phyloP scores from a whole-genome alignment of 108 stramenopile species.

The Stephanodiscus minutulus region DNA sequence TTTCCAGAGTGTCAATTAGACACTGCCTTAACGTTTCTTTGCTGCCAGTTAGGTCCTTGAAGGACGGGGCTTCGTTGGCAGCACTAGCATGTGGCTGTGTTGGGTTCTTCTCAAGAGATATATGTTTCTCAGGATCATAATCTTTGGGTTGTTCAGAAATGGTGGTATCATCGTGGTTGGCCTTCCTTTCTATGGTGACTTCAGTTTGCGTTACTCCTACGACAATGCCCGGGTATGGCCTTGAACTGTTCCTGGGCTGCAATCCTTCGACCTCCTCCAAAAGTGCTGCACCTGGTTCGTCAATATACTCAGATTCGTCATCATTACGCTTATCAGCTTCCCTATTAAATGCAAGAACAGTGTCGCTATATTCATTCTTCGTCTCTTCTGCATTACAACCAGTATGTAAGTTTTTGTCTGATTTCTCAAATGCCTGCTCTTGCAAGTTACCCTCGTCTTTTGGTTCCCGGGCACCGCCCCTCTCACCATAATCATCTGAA shows the following conservation, averaged over 20 bases:
- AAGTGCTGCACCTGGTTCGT: background rate
- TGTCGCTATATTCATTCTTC: background rate
- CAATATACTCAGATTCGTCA: background rate
- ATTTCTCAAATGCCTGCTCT: background rate
- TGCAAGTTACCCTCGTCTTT: slow-evolving; percentile 7
- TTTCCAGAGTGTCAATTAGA: slow-evolving; percentile 7
- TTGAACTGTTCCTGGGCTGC: background rate
- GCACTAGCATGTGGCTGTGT: background rate
- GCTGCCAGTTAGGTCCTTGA: background rate
- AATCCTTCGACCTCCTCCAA: background rate
- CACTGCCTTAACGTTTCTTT: background rate
- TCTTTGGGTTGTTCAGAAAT: background rate
- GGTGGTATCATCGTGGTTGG: background rate
- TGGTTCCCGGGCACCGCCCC: slow-evolving; percentile 7
- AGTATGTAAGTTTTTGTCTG: background rate
- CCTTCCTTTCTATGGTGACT: background rate
- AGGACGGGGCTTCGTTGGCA: background rate
- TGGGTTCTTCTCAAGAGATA: background rate
- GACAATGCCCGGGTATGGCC: too few species aligned
- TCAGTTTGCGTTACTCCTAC: background rate
- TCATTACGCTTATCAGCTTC: background rate
- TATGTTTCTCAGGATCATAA: background rate
- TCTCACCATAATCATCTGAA: too few species aligned
- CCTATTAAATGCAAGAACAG: background rate
- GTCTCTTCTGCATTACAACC: background rate